Base-by-base conservation (phyloP, 179 eudicot species). In the Beta corolliflora region DNA sequence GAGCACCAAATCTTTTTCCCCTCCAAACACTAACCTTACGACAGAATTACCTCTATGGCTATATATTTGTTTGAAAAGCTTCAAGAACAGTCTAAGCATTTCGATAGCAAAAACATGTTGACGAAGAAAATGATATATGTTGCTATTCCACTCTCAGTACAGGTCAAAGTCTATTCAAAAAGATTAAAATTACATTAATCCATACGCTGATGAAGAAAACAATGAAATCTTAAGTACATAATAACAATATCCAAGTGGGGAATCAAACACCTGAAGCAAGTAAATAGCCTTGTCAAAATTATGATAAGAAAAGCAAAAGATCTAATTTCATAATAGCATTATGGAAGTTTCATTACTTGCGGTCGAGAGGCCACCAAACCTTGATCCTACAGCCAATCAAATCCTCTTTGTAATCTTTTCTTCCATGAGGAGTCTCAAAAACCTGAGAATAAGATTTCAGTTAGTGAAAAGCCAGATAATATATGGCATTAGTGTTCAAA, bases 301-400 rank as follows among this genome's bases (percentile, higher is more conserved):
- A 21, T 13, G n/a, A 48, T 23, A 7, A 69, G 1, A 45, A 55
- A 14, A 60, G 67, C 21, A 53, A 53, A 18, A 53, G 70, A 29
- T 13, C 18, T 46, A 15, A 12, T 21, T 25, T 23, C 13, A 67
- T 8, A 13, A 31, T 52, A 78, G 18, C 73, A 44, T 23, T 74
- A 18, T 68, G 75, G 5, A 78, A 53, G 53, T 55, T 36, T 36
- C 65, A 48, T 76, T 78, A 85, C 88, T 83, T 82, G 71, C 59
- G 66, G 60, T 85, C 88, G 36, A 85, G 75, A 46, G 88, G 88
- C 88, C 88, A 85, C 85, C 85, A 85, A 55, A 85, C 88, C 81
- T 79, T 85, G 72, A 85, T 85, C 76, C 81, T 82, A 77, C 81
- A 55, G 78, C 88, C 88, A 65, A 85, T 72, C 81, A 85, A 80